Evolutionary conservation across 2,329 filamentous ascomycete species (phyloP).

Genomic region (Zymoseptoria passerinii): DNA sequence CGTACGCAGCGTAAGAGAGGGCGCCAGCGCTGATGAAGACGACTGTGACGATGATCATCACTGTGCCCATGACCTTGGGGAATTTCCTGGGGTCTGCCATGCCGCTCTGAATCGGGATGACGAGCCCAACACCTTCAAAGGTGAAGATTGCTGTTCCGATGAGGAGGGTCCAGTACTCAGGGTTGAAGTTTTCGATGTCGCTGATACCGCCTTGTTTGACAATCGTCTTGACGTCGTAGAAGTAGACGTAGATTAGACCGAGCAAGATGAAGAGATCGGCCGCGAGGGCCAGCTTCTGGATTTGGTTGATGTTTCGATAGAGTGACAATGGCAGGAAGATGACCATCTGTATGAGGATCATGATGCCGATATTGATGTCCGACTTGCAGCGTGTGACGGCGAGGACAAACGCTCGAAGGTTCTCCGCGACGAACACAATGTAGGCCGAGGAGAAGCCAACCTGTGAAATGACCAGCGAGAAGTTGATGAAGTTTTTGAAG

Average conservation of each 20-base stretch:
- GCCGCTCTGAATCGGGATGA: slow-evolving; percentile 95
- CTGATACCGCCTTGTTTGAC: slow-evolving; percentile 62
- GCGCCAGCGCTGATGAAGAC: slow-evolving; percentile 88
- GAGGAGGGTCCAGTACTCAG: slow-evolving; percentile 88
- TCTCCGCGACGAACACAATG: slow-evolving; percentile 94
- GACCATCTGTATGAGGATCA: slow-evolving; percentile 91
- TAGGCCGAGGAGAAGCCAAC: slow-evolving; percentile 92
- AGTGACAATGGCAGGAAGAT: slow-evolving; percentile 92
- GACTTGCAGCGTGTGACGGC: slow-evolving; percentile 84
- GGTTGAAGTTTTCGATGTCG: slow-evolving; percentile 86
- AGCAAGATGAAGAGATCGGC: slow-evolving; percentile 92
- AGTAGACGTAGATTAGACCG: slow-evolving; percentile 87
- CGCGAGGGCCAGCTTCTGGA: slow-evolving; percentile 86
- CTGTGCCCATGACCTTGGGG: slow-evolving; percentile 72
- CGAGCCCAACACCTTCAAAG: slow-evolving; percentile 93
- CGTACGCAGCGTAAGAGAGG: slow-evolving; percentile 91
- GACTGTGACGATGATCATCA: slow-evolving; percentile 92
- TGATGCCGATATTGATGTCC: slow-evolving; percentile 74
- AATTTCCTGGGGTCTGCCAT: slow-evolving; percentile 91
- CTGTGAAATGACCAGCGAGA: slow-evolving; percentile 90
- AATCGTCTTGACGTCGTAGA: slow-evolving; percentile 85
- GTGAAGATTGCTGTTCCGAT: slow-evolving; percentile 99
- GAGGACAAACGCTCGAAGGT: slow-evolving; percentile 86
- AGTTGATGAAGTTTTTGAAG: slow-evolving; percentile 80
- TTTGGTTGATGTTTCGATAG: slow-evolving; percentile 92